A percentile compares a stretch with the other conserved stretches of the same genome.
Conservation (phyloP, 192 early-diverging fungal species). For the Coemansia sp. region DNA sequence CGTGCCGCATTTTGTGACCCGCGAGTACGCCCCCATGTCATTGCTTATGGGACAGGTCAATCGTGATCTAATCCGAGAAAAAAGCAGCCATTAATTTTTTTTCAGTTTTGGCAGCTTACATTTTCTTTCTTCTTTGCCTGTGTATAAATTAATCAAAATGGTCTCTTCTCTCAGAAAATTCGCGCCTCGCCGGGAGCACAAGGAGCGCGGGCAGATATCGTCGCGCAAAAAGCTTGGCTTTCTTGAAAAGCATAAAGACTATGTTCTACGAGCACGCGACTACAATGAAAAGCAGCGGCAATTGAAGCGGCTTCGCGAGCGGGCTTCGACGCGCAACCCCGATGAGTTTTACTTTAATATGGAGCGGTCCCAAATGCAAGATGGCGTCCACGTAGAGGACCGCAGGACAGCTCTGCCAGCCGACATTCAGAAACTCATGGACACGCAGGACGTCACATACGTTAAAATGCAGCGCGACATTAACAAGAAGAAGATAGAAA, state of each 20-base stretch:
- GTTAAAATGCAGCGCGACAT: slow-evolving; percentile 77
- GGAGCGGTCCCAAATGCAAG: slow-evolving; percentile 82
- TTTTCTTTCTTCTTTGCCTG: not conserved
- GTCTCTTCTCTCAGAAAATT: slow-evolving; percentile 76
- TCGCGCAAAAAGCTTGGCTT: slow-evolving; percentile 68
- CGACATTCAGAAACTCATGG: slow-evolving; percentile 79
- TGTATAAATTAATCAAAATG: slow-evolving; percentile 17
- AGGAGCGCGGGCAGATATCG: slow-evolving; percentile 77
- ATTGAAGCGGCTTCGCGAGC: slow-evolving; percentile 81
- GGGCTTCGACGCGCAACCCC: slow-evolving; percentile 84
- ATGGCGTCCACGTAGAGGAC: slow-evolving; percentile 76
- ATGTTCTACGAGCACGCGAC: slow-evolving; percentile 90
- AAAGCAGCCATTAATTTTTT: not conserved
- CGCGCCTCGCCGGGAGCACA: slow-evolving; percentile 83
- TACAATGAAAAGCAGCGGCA: slow-evolving; percentile 83
- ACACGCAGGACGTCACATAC: slow-evolving; percentile 92
- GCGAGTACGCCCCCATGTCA: not conserved
- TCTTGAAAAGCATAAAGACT: slow-evolving; percentile 98
- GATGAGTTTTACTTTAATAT: slow-evolving; percentile 99
- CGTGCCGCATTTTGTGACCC: not conserved
- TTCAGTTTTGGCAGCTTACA: not conserved
- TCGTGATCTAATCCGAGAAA: not conserved
- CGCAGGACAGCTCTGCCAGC: slow-evolving; percentile 69
- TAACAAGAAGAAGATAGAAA: slow-evolving; percentile 65
- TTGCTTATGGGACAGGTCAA: not conserved